These are phyloP conservation scores for Sporothrix pseudoabietina DNA, from an alignment of 2,329 filamentous ascomycete genomes.

Conservation along the genomic window DNA sequence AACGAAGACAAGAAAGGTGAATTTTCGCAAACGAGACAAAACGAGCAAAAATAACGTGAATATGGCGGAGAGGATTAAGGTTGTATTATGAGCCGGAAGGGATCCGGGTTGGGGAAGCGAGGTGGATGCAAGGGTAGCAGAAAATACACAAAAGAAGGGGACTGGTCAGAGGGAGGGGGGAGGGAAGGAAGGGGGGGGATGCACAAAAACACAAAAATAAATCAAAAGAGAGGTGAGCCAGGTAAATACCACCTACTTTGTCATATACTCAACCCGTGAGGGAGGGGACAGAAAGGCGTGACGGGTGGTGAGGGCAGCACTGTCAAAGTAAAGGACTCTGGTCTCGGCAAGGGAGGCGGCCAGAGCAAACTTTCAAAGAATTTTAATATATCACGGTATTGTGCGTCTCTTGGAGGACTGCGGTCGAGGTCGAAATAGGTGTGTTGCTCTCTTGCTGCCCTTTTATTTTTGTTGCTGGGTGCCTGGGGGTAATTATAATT, in stretches of 20 bases:
- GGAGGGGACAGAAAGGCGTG: neutral
- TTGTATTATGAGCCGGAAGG: neutral
- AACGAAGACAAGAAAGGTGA: neutral
- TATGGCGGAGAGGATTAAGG: neutral
- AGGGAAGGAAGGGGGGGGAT: too few species aligned
- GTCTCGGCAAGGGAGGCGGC: conserved; percentile 10
- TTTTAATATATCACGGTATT: conserved; percentile 2
- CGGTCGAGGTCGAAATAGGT: neutral
- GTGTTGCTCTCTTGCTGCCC: neutral
- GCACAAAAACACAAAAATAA: neutral
- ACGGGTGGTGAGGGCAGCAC: neutral
- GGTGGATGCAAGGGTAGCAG: neutral
- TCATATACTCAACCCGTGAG: neutral
- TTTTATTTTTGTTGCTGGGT: neutral
- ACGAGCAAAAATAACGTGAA: neutral
- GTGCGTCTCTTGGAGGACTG: neutral
- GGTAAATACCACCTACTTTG: conserved; percentile 8
- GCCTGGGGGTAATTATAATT: neutral
- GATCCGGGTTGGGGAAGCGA: neutral
- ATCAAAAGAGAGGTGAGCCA: conserved; percentile 3
- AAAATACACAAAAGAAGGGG: neutral
- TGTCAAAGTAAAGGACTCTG: neutral
- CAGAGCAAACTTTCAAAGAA: neutral
- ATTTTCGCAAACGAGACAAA: neutral
- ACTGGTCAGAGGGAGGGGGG: neutral